Percentiles rank a stretch among this genome's conserved stretches.
These are phyloP conservation scores for Cucumis cinereus DNA, from an alignment of 306 rosid genomes.

Conservation along the genomic window DNA sequence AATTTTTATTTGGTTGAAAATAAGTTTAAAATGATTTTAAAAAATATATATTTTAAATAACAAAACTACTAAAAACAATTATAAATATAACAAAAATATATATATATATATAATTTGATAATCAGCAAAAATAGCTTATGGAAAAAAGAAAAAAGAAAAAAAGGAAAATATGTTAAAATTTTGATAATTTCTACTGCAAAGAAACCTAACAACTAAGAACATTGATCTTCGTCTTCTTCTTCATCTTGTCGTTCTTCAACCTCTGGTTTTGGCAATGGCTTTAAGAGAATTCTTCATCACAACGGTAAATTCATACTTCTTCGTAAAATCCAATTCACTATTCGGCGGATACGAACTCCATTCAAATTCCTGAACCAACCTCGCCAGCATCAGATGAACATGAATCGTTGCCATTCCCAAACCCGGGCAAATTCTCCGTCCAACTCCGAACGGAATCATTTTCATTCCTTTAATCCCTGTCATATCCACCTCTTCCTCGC, in stretches of 20 bases:
- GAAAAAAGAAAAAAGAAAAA: no score
- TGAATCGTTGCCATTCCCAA: slow-evolving; percentile 13
- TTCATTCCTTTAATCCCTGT: not conserved
- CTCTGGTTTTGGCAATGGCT: slow-evolving; percentile 1
- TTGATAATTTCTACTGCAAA: not conserved
- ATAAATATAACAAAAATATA: no score
- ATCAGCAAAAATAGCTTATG: not conserved
- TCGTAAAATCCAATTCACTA: not conserved
- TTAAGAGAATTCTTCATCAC: slow-evolving; percentile 13
- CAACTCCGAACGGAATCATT: slow-evolving; percentile 15
- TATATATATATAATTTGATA: not conserved
- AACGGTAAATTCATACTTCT: slow-evolving; percentile 6
- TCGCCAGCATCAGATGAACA: slow-evolving; percentile 7
- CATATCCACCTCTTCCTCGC: not conserved
- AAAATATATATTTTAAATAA: no score
- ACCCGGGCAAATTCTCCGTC: slow-evolving; percentile 15
- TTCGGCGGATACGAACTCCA: slow-evolving; percentile 27
- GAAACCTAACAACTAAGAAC: not conserved
- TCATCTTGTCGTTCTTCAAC: not conserved
- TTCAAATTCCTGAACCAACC: slow-evolving; percentile 11
- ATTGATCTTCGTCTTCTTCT: not conserved
- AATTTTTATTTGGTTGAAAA: no score
- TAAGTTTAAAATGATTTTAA: no score
- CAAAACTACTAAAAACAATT: no score
- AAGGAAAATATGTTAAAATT: not conserved